phyloP scores from a whole-genome alignment of 306 rosid genomes.

The Mimosa pudica region DNA sequence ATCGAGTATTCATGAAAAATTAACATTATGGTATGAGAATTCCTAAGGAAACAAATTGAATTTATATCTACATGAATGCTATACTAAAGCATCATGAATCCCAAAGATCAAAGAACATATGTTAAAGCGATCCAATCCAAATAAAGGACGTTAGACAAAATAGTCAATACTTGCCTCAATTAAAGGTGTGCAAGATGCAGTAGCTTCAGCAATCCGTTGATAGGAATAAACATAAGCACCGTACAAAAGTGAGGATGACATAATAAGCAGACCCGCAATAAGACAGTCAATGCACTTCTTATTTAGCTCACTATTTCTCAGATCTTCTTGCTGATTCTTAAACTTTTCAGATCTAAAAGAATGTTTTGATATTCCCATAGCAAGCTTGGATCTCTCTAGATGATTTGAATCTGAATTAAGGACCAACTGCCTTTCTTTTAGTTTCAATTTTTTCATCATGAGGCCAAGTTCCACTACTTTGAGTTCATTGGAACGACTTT shows the following conservation, averaged over 20 bases:
- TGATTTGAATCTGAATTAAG: conserved; percentile 55
- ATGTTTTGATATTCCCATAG: conserved; percentile 69
- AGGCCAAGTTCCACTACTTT: conserved; percentile 64
- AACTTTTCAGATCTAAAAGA: conserved; percentile 75
- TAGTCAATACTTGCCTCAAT: conserved; percentile 53
- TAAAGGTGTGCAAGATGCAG: conserved; percentile 67
- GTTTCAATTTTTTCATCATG: conserved; percentile 46
- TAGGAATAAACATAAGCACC: conserved; percentile 72
- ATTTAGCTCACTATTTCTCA: conserved; percentile 65
- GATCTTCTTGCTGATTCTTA: conserved; percentile 76
- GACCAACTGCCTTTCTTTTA: conserved; percentile 60
- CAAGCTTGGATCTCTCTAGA: conserved; percentile 67
- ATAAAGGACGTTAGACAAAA: neutral
- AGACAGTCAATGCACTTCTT: conserved; percentile 79
- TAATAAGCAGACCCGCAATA: conserved; percentile 76
- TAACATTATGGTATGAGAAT: neutral
- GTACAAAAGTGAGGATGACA: conserved; percentile 63
- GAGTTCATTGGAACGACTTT: conserved; percentile 74
- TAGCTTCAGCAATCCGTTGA: conserved; percentile 65
- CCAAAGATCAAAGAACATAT: neutral
- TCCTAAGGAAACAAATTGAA: conserved; percentile 10
- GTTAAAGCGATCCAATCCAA: conserved; percentile 12
- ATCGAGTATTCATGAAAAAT: neutral
- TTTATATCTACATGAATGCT: neutral
- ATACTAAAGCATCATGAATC: conserved; percentile 14